Percentiles rank a stretch among this genome's conserved stretches.
These are phyloP conservation scores for Arctium minus DNA, from an alignment of 129 eudicot genomes.

Conservation along the genomic window DNA sequence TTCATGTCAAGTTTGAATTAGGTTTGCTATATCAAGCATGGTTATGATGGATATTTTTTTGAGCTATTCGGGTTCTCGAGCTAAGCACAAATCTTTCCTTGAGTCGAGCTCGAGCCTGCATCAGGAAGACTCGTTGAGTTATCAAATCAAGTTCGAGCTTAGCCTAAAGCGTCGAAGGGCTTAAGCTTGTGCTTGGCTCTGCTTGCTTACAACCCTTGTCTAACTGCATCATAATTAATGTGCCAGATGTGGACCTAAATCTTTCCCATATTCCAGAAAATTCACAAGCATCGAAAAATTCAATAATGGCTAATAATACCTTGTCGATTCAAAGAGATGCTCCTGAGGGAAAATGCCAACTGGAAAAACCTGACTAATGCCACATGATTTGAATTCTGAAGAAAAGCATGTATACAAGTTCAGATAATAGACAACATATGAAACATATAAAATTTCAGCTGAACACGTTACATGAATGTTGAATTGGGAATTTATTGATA, in stretches of 20 bases:
- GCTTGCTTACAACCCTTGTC: background rate
- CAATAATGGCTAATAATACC: constrained; percentile 33
- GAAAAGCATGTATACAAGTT: constrained; percentile 13
- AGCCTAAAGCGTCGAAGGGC: background rate
- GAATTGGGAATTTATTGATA: background rate
- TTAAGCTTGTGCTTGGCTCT: background rate
- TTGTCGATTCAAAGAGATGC: constrained; percentile 54
- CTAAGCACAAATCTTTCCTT: background rate
- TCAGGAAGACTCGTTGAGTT: background rate
- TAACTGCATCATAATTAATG: background rate
- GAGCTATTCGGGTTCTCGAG: background rate
- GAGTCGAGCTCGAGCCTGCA: background rate
- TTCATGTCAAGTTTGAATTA: background rate
- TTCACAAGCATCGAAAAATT: background rate
- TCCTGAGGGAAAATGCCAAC: constrained; percentile 75
- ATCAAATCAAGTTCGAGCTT: background rate
- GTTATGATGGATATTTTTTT: background rate
- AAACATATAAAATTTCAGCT: background rate
- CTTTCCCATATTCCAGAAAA: background rate
- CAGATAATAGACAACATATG: constrained; percentile 6
- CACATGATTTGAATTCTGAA: constrained; percentile 60
- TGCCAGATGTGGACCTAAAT: background rate
- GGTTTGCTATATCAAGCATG: background rate
- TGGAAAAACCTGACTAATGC: constrained; percentile 68
- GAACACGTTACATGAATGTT: background rate